Percentiles rank a stretch among this genome's conserved stretches.
Conservation (phyloP, 331 rosid species). For the Acacia pycnantha region DNA sequence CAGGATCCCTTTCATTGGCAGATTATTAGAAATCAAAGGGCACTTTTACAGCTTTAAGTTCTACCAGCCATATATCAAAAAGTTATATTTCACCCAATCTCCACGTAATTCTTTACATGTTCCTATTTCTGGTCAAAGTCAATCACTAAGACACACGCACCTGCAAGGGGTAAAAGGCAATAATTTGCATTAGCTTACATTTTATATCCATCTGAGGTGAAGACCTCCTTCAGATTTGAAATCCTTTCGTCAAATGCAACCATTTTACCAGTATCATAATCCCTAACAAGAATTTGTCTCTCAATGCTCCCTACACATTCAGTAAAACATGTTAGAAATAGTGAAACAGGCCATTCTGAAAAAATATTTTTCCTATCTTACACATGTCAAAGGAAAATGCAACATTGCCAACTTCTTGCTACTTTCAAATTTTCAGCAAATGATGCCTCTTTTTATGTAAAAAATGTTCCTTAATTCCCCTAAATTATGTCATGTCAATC, state of each 20-base stretch:
- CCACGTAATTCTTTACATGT: constrained; percentile 11
- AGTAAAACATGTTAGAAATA: constrained; percentile 20
- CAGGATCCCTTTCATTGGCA: not conserved
- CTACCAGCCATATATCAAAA: not conserved
- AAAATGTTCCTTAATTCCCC: not conserved
- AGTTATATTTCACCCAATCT: constrained; percentile 16
- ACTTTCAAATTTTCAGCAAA: not conserved
- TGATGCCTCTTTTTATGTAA: not conserved
- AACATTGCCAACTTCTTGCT: not conserved
- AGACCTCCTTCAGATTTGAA: constrained; percentile 77
- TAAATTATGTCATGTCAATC: not conserved
- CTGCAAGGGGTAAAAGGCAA: not conserved
- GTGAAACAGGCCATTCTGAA: not conserved
- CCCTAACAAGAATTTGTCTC: constrained; percentile 80
- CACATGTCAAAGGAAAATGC: not conserved
- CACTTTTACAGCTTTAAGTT: not conserved
- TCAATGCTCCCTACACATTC: constrained; percentile 68
- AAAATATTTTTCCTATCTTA: not conserved
- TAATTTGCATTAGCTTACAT: constrained; percentile 54
- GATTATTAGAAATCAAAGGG: not conserved
- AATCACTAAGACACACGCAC: not conserved
- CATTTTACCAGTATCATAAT: constrained; percentile 68
- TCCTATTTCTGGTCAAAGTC: not conserved
- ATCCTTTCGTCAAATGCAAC: constrained; percentile 78
- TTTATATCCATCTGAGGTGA: constrained; percentile 59